Base-by-base conservation (phyloP, 2,329 filamentous ascomycete species). In the Monosporascus sp. region DNA sequence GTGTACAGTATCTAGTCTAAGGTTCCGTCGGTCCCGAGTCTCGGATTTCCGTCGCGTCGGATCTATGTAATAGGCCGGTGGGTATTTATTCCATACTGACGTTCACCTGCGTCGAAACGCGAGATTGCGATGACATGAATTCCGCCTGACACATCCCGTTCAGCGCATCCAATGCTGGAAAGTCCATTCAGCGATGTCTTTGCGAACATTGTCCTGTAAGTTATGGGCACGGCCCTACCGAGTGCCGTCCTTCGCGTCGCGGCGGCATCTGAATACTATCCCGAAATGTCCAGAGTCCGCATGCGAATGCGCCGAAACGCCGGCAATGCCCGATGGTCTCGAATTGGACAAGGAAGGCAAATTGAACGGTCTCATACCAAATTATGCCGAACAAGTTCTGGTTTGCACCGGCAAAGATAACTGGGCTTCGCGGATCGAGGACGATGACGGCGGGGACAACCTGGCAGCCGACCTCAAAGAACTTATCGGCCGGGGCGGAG, bases 381-480 rank as follows among this genome's bases (percentile, higher is more conserved):
- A 79, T 1, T 96, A 96, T 67, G 78, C 85, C 1, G 87, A 95
- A 70, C 91, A 97, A 62, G 81, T 97, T 3, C 71, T 97, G 9
- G 78, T 97, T 16, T 92, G 88, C 57, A 96, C 91, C 0, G 91
- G 90, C 5, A 82, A 84, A 56, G 73, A 79, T 31, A 89, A 96
- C 72, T 97, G 92, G 92, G 76, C 79, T 27, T 92, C 88, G 65
- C 82, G 83, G 53, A 95, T 97, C 57, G 91, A 96, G 67, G 86
- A 96, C 46, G 91, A 95, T 55, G 82, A 86, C 61, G 79, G 71
- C 63, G 82, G 75, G 17, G 79, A 84, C 60, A 86, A 86, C 60
- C 69, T 92, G 19, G 84, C 86, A 6, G 84, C 86, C 38, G 85
- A 89, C 52, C 69, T 97, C 54, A 93, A 89, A 68, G 78, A 81